Evolutionary conservation across 2,329 filamentous ascomycete genomes (phyloP).

Genomic region (Curvularia sp.): DNA sequence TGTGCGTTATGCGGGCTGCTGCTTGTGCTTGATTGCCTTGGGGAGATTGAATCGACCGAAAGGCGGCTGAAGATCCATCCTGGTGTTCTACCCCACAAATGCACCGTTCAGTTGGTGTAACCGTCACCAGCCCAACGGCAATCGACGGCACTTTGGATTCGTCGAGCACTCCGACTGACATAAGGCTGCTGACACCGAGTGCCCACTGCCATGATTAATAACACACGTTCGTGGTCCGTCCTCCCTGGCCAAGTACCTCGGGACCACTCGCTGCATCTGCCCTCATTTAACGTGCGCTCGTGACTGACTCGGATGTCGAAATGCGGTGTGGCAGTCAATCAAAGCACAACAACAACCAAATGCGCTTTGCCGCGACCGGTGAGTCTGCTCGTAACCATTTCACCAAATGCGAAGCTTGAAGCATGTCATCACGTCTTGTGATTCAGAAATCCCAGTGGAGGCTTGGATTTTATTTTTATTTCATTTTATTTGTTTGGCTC

Average conservation of each 20-base stretch:
- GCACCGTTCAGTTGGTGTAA: conserved; percentile 32
- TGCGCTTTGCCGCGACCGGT: conserved; percentile 39
- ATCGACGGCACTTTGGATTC: conserved; percentile 27
- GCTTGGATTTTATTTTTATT: no score
- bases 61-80: conserved; percentile 29
- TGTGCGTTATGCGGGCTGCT: conserved; percentile 21
- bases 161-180: conserved; percentile 14
- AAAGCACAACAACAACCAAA: conserved; percentile 37
- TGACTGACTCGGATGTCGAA: conserved; percentile 31
- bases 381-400: conserved; percentile 30
- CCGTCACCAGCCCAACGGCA: conserved; percentile 22
- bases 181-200: conserved; percentile 25
- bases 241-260: conserved; percentile 21
- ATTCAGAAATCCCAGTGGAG: no score
- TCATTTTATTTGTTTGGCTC: conserved; percentile 19
- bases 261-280: conserved; percentile 30
- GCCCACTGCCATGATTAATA: conserved; percentile 7
- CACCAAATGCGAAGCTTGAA: conserved; percentile 28
- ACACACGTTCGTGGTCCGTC: conserved; percentile 7
- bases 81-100: conserved; percentile 37
- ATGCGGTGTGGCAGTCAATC: conserved; percentile 49
- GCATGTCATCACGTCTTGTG: conserved; percentile 41
- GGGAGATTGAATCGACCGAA: conserved; percentile 28
- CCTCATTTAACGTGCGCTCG: conserved; percentile 32
- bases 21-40: conserved; percentile 28